These are phyloP conservation scores for Pisolithus thermaeus DNA, from an alignment of 1,284 basidiomycete genomes.

Conservation along the genomic window DNA sequence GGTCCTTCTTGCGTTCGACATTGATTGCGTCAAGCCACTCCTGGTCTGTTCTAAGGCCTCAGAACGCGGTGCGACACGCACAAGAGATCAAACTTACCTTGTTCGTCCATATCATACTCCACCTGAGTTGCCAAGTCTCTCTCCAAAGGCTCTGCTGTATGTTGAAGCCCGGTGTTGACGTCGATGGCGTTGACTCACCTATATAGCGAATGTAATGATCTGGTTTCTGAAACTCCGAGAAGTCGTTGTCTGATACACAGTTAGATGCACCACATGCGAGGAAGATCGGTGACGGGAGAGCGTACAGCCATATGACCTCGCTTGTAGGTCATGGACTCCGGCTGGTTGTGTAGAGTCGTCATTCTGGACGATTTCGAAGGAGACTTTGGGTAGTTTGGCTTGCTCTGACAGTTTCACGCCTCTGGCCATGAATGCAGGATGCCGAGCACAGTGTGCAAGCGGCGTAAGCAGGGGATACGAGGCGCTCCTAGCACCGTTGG, in stretches of 20 bases:
- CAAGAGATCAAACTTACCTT: constrained; percentile 52
- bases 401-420: constrained; percentile 32
- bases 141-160: constrained; percentile 78
- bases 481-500: neutral
- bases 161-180: constrained; percentile 8
- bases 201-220: constrained; percentile 90
- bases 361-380: constrained; percentile 55
- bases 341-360: constrained; percentile 49
- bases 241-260: constrained; percentile 64
- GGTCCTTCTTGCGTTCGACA: constrained; percentile 73
- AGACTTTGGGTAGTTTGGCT: constrained; percentile 49
- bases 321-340: constrained; percentile 49
- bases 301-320: constrained; percentile 58
- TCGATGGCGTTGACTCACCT: constrained; percentile 40
- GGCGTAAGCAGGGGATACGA: neutral
- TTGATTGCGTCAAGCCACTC: constrained; percentile 94
- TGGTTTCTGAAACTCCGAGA: constrained; percentile 68
- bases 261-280: constrained; percentile 3
- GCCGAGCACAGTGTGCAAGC: neutral
- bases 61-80: neutral
- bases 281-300: constrained; percentile 7
- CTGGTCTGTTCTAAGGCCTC: constrained; percentile 57
- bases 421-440: constrained; percentile 28
- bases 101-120: constrained; percentile 99
- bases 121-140: constrained; percentile 89